These are phyloP conservation scores for Glebionis coronaria DNA, from an alignment of 129 eudicot genomes.

Conservation along the genomic window DNA sequence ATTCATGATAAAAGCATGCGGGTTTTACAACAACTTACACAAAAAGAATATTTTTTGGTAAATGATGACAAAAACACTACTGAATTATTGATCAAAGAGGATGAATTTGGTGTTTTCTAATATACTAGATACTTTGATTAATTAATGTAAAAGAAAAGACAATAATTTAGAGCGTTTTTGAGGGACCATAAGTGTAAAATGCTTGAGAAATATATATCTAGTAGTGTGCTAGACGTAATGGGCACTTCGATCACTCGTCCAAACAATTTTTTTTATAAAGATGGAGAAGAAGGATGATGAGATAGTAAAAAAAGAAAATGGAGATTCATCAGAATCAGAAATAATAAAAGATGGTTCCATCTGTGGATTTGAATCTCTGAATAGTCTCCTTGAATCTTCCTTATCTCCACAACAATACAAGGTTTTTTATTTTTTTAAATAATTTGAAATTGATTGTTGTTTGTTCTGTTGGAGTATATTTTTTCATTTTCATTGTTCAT, in stretches of 20 bases:
- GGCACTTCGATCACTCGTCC: conserved; percentile 2
- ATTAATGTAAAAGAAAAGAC: not conserved
- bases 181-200: not conserved
- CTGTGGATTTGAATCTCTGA: conserved; percentile 85
- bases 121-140: too few relatives aligned
- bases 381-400: conserved; percentile 73
- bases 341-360: conserved; percentile 53
- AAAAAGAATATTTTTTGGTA: too few relatives aligned
- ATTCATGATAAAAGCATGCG: too few relatives aligned
- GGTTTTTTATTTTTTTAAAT: conserved; percentile 34
- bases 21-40: too few relatives aligned
- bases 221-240: not conserved
- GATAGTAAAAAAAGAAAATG: conserved; percentile 24
- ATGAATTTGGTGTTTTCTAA: too few relatives aligned
- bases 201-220: not conserved
- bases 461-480: not conserved
- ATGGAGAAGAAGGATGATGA: conserved; percentile 40
- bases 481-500: not conserved
- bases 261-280: not conserved
- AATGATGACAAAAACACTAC: too few relatives aligned
- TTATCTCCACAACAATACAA: conserved; percentile 63
- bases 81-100: too few relatives aligned
- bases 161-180: not conserved
- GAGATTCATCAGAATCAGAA: conserved; percentile 28
- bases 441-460: not conserved